phyloP scores from a whole-genome alignment of 2,329 filamentous ascomycete species.

The Allantophomopsis lycopodina region DNA sequence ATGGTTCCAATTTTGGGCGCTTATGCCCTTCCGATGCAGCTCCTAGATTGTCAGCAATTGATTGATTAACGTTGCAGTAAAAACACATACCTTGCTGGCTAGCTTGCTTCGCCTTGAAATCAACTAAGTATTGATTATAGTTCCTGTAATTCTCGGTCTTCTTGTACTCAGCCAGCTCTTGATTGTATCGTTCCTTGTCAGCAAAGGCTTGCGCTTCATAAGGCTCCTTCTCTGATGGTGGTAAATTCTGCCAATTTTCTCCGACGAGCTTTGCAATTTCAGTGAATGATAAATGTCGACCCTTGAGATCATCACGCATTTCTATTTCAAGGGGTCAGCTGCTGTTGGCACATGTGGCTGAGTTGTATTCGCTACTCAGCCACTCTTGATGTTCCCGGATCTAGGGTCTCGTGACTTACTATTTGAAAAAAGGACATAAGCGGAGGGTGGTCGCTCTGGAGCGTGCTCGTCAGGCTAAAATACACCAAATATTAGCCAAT shows the following conservation, averaged over 20 bases:
- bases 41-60: constrained; percentile 1
- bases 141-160: constrained; percentile 57
- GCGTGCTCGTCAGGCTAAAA: constrained; percentile 61
- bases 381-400: background rate
- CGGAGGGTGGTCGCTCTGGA: constrained; percentile 66
- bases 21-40: constrained; percentile 14
- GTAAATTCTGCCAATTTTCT: constrained; percentile 66
- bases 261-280: constrained; percentile 75
- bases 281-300: constrained; percentile 64
- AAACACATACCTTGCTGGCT: constrained; percentile 35
- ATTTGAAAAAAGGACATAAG: constrained; percentile 78
- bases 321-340: constrained; percentile 26
- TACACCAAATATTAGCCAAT: background rate
- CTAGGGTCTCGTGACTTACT: constrained; percentile 34
- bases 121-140: constrained; percentile 59
- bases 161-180: constrained; percentile 62
- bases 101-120: constrained; percentile 64
- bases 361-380: no score
- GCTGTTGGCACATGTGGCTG: no score
- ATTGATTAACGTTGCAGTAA: background rate
- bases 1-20: constrained; percentile 17
- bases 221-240: constrained; percentile 51
- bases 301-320: constrained; percentile 66
- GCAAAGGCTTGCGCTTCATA: constrained; percentile 60
- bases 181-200: constrained; percentile 65